A percentile compares a stretch with the other conserved stretches of the same genome.
Evolutionary conservation across 1,284 basidiomycete genomes (phyloP).

Genomic region (Fomitopsis pinicola): DNA sequence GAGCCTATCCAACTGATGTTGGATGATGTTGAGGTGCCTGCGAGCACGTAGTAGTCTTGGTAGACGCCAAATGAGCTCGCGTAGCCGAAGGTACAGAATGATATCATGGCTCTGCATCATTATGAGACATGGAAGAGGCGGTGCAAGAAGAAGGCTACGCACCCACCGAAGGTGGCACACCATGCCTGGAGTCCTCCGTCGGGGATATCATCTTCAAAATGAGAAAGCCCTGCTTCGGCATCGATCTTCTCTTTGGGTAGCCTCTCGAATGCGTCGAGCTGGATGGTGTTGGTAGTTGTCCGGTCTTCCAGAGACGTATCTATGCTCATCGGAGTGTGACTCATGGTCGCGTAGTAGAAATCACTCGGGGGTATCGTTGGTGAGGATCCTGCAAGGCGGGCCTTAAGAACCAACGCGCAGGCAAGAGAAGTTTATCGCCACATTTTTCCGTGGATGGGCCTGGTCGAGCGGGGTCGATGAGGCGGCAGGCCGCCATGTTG

Average conservation of each 20-base stretch:
- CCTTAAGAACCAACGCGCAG: not conserved
- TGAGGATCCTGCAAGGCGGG: not conserved
- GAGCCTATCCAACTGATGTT: constrained; percentile 42
- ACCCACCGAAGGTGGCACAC: constrained; percentile 5
- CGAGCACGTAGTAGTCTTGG: constrained; percentile 40
- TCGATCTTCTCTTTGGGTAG: not conserved
- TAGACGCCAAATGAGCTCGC: constrained; percentile 42
- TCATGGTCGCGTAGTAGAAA: not conserved
- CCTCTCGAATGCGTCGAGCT: not conserved
- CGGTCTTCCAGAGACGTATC: not conserved
- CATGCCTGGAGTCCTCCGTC: constrained; percentile 4
- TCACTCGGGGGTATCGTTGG: too few relatives aligned
- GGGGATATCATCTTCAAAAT: not conserved
- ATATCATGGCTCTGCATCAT: constrained; percentile 26
- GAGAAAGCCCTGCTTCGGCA: not conserved
- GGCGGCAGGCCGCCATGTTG: not conserved
- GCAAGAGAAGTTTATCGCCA: not conserved
- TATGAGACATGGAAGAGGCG: not conserved
- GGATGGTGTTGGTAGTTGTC: not conserved
- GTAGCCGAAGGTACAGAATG: constrained; percentile 39
- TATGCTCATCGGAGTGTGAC: not conserved
- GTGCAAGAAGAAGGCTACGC: not conserved
- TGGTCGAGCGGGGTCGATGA: not conserved
- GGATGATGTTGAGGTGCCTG: constrained; percentile 22
- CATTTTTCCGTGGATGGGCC: not conserved